Evolutionary conservation across 345 rosid genomes (phyloP).

Genomic region (Brassica napus): DNA sequence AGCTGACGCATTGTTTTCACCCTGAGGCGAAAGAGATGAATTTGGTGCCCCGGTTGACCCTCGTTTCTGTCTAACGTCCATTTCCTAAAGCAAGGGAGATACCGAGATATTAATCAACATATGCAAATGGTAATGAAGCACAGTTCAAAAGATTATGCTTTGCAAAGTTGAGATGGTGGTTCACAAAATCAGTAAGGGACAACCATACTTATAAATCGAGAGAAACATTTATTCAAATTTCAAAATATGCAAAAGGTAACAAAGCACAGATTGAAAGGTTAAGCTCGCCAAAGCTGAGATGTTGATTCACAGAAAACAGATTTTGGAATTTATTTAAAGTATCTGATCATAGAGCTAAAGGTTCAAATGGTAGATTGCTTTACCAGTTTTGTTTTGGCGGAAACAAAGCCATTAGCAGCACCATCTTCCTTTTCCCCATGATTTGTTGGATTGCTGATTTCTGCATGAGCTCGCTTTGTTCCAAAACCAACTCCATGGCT

Average conservation of each 20-base stretch:
- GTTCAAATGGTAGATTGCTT: neutral
- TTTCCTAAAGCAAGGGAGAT: slow-evolving; percentile 57
- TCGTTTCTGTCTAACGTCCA: slow-evolving; percentile 68
- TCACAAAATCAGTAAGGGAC: neutral
- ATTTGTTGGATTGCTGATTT: slow-evolving; percentile 51
- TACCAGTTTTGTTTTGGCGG: slow-evolving; percentile 93
- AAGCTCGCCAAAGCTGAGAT: slow-evolving; percentile 6
- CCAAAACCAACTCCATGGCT: slow-evolving; percentile 45
- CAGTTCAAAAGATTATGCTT: slow-evolving; percentile 12
- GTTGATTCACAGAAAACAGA: neutral
- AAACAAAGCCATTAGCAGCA: slow-evolving; percentile 71
- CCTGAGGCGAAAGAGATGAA: slow-evolving; percentile 61
- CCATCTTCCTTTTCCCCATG: slow-evolving; percentile 55
- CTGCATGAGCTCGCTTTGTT: slow-evolving; percentile 62
- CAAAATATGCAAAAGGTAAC: slow-evolving; percentile 28
- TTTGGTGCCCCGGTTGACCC: slow-evolving; percentile 46
- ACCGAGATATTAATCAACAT: slow-evolving; percentile 2
- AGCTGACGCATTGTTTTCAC: slow-evolving; percentile 47
- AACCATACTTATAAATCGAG: slow-evolving; percentile 32
- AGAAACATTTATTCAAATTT: slow-evolving; percentile 27
- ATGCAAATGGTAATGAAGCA: slow-evolving; percentile 10
- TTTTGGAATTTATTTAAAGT: neutral
- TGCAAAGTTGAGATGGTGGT: neutral
- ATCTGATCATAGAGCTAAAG: neutral
- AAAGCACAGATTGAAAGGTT: slow-evolving; percentile 12